Evolutionary conservation across 441 rosid species (phyloP).

Genomic region (Populus hybrid): DNA sequence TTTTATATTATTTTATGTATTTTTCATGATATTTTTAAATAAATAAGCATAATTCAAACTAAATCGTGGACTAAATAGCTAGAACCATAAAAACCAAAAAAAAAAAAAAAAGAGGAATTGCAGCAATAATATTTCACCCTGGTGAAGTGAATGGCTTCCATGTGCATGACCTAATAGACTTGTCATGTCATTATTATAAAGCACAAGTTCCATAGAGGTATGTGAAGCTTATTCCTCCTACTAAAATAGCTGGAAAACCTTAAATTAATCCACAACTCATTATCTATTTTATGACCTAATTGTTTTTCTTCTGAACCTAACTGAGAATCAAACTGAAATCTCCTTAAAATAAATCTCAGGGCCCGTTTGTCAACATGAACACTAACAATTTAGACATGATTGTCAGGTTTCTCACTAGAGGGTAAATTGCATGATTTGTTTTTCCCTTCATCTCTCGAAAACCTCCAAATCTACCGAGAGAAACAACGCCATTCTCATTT

Average conservation of each 20-base stretch:
- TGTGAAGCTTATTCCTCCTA: neutral
- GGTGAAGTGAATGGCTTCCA: slow-evolving; percentile 21
- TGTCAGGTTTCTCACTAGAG: neutral
- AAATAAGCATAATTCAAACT: too few species aligned
- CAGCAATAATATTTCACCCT: neutral
- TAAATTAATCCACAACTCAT: too few species aligned
- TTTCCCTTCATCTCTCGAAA: neutral
- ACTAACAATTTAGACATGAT: too few species aligned
- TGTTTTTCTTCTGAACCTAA: neutral
- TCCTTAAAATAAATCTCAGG: neutral
- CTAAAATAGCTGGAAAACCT: neutral
- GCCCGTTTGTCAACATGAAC: too few species aligned
- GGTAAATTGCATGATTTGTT: neutral
- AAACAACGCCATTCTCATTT: slow-evolving; percentile 29
- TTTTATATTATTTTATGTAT: too few species aligned
- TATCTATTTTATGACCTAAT: neutral
- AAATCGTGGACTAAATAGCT: too few species aligned
- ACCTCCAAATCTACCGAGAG: slow-evolving; percentile 5
- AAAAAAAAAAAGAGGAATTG: neutral
- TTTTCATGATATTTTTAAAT: too few species aligned
- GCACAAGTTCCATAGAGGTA: slow-evolving; percentile 4
- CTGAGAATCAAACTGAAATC: neutral
- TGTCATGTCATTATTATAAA: slow-evolving; percentile 26
- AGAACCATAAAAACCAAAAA: too few species aligned
- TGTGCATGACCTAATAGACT: slow-evolving; percentile 27